phyloP scores from a whole-genome alignment of 345 rosid genomes.

The Durio zibethinus region DNA sequence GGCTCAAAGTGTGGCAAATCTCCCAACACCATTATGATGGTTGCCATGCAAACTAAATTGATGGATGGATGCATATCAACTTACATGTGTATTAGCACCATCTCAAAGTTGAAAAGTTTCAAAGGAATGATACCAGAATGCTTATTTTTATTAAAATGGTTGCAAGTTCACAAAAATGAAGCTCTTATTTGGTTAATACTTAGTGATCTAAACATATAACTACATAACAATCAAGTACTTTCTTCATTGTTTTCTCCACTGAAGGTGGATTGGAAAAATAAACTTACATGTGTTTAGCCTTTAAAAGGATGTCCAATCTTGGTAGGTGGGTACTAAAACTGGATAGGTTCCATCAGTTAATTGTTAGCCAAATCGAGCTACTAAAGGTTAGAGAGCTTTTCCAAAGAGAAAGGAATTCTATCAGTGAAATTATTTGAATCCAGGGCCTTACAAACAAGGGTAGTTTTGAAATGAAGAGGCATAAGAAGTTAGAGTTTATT shows the following conservation, averaged over 20 bases:
- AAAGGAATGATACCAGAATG: constrained; percentile 77
- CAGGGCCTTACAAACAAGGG: constrained; percentile 60
- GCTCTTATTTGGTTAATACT: neutral
- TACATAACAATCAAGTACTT: neutral
- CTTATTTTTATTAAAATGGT: constrained; percentile 93
- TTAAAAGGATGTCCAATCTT: constrained; percentile 72
- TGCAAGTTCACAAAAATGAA: constrained; percentile 32
- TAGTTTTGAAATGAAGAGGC: constrained; percentile 14
- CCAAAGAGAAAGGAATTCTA: constrained; percentile 69
- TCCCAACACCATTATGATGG: constrained; percentile 15
- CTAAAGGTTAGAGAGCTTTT: constrained; percentile 70
- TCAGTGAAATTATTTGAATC: constrained; percentile 91
- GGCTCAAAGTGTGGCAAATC: no score
- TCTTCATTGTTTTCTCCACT: neutral
- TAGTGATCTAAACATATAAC: neutral
- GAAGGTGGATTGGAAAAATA: neutral
- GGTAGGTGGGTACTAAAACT: constrained; percentile 50
- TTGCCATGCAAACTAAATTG: neutral
- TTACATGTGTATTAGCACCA: constrained; percentile 89
- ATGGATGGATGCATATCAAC: constrained; percentile 20
- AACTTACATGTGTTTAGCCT: constrained; percentile 88
- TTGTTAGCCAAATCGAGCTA: constrained; percentile 93
- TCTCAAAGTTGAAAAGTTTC: constrained; percentile 59
- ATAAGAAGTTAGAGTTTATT: neutral
- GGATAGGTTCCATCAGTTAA: constrained; percentile 72